Evolutionary conservation across 2,329 filamentous ascomycete genomes (phyloP), one percentile per base, ranked within the genome.

Genomic region (Balansia obtecta): DNA sequence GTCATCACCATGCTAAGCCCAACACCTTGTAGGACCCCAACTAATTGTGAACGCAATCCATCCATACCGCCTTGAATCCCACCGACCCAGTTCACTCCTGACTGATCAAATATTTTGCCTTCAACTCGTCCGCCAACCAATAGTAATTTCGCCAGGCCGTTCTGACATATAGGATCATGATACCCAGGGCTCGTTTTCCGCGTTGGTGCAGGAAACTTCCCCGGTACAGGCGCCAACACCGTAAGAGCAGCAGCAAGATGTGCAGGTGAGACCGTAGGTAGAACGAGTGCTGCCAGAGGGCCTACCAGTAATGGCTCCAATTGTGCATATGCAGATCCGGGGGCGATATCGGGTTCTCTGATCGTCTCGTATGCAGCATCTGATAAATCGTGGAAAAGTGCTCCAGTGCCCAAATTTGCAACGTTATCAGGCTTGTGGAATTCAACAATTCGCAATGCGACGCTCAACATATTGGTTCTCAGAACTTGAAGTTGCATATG

Each of bases 71-170:
- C 88, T 57, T 85, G 74, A 59, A 97, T 94, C 37, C 84, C 76
- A 51, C 88, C 77, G 33, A 83, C 73, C 76, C 76, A 80, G 58
- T 69, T 72, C 46, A 82, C 66, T 50, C 86, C 85, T 11, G 83
- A 81, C 45, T 78, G 68, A 63, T 96, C 90, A 60, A 95, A 90
- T 33, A 88, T 80, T 65, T 82, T 84, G 55, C 86, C 86, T 63
- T 98, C 93, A 32, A 96, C 79, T 48, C 93, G 77, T 13, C 90
- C 90, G 49, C 89, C 93, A 13, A 98, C 71, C 34, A 98, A 69
- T 65, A 95, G 74, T 55, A 98, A 69, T 71, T 98, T 98, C 61
- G 88, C 82, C 58, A 98, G 65, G 8, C 86, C 93, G 56, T 72
- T 79, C 68, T 96, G 90, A 50, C 91, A 87, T 1, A 75, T 67